phyloP scores from a whole-genome alignment of 2,329 filamentous ascomycete genomes.

The Cytospora chrysosperma region DNA sequence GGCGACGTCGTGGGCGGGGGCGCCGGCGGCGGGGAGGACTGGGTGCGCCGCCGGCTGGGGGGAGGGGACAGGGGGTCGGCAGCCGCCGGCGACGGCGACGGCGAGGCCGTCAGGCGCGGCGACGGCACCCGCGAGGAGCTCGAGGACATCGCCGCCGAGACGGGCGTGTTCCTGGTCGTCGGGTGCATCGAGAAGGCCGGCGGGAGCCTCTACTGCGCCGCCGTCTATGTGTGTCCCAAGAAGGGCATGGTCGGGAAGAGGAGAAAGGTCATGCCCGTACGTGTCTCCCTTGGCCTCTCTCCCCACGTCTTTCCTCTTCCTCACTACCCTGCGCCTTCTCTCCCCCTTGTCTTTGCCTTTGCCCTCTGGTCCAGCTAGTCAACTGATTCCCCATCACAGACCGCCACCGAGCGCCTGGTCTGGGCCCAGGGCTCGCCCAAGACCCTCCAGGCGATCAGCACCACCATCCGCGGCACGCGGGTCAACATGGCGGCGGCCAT shows the following conservation, averaged over 20 bases:
- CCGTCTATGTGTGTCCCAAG: slow-evolving; percentile 76
- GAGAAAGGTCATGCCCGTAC: slow-evolving; percentile 85
- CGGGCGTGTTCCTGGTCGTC: slow-evolving; percentile 77
- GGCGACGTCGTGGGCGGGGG: slow-evolving; percentile 67
- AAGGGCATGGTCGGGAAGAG: slow-evolving; percentile 78
- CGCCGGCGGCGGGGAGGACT: slow-evolving; percentile 66
- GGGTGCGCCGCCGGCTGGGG: slow-evolving; percentile 64
- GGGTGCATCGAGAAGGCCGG: slow-evolving; percentile 78
- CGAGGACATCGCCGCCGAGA: slow-evolving; percentile 72
- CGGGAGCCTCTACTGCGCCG: slow-evolving; percentile 81
- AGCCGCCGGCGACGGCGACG: slow-evolving; percentile 35
- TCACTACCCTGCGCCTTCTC: neutral
- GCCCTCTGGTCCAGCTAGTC: too few species aligned
- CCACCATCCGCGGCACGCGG: slow-evolving; percentile 73
- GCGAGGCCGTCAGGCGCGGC: slow-evolving; percentile 41
- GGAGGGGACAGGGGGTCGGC: slow-evolving; percentile 34
- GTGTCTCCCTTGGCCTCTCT: slow-evolving; percentile 35
- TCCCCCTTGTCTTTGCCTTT: too few species aligned
- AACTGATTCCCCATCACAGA: too few species aligned
- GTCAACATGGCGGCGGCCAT: slow-evolving; percentile 84
- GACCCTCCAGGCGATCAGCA: slow-evolving; percentile 76
- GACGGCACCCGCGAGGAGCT: slow-evolving; percentile 73
- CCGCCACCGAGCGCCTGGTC: slow-evolving; percentile 76
- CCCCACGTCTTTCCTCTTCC: slow-evolving; percentile 13
- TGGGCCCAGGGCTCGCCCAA: slow-evolving; percentile 85